Percentiles rank a stretch among this genome's conserved stretches.
These are phyloP conservation scores for Helenozyma baotianmanensis DNA, from an alignment of 805 yeast genomes.

Conservation along the genomic window DNA sequence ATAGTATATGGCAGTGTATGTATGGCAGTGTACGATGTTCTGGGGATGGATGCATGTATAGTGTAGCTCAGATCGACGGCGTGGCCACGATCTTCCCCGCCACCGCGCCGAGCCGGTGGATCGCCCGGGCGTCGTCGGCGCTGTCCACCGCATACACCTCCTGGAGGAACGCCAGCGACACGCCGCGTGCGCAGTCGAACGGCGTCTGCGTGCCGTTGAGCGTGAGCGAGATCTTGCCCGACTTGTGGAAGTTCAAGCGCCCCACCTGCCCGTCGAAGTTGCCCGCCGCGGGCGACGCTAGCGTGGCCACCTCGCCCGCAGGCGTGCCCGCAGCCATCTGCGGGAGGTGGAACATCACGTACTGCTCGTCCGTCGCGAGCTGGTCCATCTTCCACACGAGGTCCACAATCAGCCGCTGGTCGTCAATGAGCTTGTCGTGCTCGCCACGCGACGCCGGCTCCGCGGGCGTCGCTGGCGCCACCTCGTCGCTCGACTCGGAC, in stretches of 20 bases:
- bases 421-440: conserved; percentile 24
- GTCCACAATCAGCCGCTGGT: conserved; percentile 28
- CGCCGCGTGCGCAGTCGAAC: conserved; percentile 64
- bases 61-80: conserved; percentile 11
- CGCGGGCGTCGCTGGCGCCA: conserved; percentile 25
- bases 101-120: conserved; percentile 13
- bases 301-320: conserved; percentile 4
- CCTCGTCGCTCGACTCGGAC: conserved; percentile 27
- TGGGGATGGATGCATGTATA: no score
- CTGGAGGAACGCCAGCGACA: conserved; percentile 65
- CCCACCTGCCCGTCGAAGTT: conserved; percentile 60
- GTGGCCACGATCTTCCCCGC: conserved; percentile 17
- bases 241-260: conserved; percentile 66
- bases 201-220: conserved; percentile 49
- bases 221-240: conserved; percentile 75
- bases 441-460: conserved; percentile 30
- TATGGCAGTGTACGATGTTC: no score
- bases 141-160: conserved; percentile 59
- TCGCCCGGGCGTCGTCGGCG: conserved; percentile 26
- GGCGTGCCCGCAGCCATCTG: conserved; percentile 33
- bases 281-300: conserved; percentile 8
- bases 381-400: conserved; percentile 21
- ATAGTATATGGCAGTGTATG: no score
- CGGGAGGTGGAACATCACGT: conserved; percentile 47
- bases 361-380: conserved; percentile 20